Conservation (phyloP, 2,329 filamentous ascomycete species). For the Cladosporium sphaerospermum region DNA sequence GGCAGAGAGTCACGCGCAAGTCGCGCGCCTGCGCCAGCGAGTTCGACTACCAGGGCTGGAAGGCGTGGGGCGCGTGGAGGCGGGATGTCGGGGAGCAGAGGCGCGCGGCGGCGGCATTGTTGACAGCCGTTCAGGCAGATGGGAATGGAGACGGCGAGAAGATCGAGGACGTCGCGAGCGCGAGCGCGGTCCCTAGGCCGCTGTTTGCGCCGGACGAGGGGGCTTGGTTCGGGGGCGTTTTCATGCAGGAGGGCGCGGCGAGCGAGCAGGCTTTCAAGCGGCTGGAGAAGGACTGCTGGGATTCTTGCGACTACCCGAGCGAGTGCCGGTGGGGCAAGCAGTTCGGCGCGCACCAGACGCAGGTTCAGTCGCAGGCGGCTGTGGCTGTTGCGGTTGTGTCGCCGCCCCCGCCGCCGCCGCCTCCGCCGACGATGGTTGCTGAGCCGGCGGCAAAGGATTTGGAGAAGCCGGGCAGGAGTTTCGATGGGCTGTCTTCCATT, state of each 20-base stretch:
- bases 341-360: constrained; percentile 19
- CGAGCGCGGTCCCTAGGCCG: constrained; percentile 1
- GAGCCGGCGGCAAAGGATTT: constrained; percentile 1
- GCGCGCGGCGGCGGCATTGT: constrained; percentile 20
- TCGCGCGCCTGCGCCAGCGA: constrained; percentile 43
- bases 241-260: constrained; percentile 12
- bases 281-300: constrained; percentile 37
- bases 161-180: background rate
- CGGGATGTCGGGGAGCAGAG: constrained; percentile 21
- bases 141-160: constrained; percentile 13
- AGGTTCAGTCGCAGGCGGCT: constrained; percentile 12
- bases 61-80: constrained; percentile 41
- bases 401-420: background rate
- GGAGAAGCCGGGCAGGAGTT: constrained; percentile 11
- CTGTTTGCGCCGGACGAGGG: constrained; percentile 5
- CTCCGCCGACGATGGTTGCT: background rate
- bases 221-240: constrained; percentile 17
- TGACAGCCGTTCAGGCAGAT: constrained; percentile 11
- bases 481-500: background rate
- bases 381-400: constrained; percentile 4
- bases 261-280: background rate
- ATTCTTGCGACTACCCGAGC: constrained; percentile 40
- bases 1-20: constrained; percentile 25
- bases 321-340: constrained; percentile 39
- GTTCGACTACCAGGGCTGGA: constrained; percentile 51